Conservation (phyloP, 495 filamentous ascomycete genomes). For the Penicillium egyptiacum region DNA sequence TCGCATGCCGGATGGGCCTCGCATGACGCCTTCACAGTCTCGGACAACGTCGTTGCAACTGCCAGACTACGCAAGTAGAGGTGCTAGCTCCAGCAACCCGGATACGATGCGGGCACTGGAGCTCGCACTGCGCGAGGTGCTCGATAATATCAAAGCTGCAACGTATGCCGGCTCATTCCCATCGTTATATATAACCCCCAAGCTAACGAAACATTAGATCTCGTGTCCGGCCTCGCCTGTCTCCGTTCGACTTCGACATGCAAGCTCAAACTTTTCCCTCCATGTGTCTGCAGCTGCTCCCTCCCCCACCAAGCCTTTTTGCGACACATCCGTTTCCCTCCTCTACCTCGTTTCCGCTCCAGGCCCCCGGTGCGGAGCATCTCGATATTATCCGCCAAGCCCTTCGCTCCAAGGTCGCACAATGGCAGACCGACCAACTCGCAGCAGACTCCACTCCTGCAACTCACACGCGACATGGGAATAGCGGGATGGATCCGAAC, state of each 20-base stretch:
- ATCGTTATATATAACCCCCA: not conserved
- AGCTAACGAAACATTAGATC: conserved; percentile 8
- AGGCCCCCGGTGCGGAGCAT: conserved; percentile 67
- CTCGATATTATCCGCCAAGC: conserved; percentile 65
- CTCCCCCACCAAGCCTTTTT: conserved; percentile 74
- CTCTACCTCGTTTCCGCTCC: conserved; percentile 69
- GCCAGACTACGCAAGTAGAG: conserved; percentile 60
- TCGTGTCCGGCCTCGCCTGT: conserved; percentile 42
- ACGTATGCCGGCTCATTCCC: conserved; percentile 54
- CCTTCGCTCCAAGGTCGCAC: conserved; percentile 62
- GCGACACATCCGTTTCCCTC: conserved; percentile 68
- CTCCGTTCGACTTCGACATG: conserved; percentile 81
- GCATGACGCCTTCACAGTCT: conserved; percentile 42
- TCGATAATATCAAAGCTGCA: conserved; percentile 76
- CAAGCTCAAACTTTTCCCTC: conserved; percentile 77
- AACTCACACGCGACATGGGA: conserved; percentile 25
- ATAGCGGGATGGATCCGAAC: conserved; percentile 33
- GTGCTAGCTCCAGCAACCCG: conserved; percentile 58
- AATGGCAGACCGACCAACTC: conserved; percentile 54
- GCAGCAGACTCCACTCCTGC: conserved; percentile 27
- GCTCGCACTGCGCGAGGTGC: conserved; percentile 75
- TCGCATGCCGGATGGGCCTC: conserved; percentile 36
- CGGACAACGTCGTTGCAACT: conserved; percentile 47
- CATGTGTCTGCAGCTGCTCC: conserved; percentile 75
- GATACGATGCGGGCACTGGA: conserved; percentile 80